A percentile compares a stretch with the other conserved stretches of the same genome.
phyloP scores from a whole-genome alignment of 1,284 basidiomycete genomes.

The Porodaedalea pini region DNA sequence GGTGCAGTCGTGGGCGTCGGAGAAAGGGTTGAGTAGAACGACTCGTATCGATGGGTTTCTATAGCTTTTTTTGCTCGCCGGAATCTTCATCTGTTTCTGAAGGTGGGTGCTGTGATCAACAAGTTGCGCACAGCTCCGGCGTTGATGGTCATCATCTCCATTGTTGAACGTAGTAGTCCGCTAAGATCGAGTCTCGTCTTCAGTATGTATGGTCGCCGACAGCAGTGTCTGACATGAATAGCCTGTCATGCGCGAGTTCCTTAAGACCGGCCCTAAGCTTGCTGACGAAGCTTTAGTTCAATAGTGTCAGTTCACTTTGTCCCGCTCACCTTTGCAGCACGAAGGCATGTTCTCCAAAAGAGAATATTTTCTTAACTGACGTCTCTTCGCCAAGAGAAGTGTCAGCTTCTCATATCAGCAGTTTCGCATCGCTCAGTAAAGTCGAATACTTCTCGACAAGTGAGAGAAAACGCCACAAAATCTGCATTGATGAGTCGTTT shows the following conservation, averaged over 20 bases:
- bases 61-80: not conserved
- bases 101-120: not conserved
- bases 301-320: too few species aligned
- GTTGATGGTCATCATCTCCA: slow-evolving; percentile 2
- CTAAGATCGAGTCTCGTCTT: not conserved
- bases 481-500: not conserved
- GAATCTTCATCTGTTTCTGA: not conserved
- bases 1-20: not conserved
- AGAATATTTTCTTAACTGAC: too few species aligned
- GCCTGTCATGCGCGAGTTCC: not conserved
- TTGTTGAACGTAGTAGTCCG: not conserved
- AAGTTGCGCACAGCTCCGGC: not conserved
- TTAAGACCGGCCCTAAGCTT: not conserved
- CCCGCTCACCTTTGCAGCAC: too few species aligned
- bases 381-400: too few species aligned
- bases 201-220: too few species aligned
- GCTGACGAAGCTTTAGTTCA: too few species aligned
- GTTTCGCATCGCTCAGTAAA: too few species aligned
- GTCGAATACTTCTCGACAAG: too few species aligned
- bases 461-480: too few species aligned
- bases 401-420: too few species aligned
- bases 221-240: too few species aligned
- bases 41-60: not conserved
- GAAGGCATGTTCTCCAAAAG: too few species aligned
- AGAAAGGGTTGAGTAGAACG: not conserved